A percentile compares a stretch with the other conserved stretches of the same genome.
Conservation (phyloP, 1,284 basidiomycete species). For the Heliocybe sulcata region DNA sequence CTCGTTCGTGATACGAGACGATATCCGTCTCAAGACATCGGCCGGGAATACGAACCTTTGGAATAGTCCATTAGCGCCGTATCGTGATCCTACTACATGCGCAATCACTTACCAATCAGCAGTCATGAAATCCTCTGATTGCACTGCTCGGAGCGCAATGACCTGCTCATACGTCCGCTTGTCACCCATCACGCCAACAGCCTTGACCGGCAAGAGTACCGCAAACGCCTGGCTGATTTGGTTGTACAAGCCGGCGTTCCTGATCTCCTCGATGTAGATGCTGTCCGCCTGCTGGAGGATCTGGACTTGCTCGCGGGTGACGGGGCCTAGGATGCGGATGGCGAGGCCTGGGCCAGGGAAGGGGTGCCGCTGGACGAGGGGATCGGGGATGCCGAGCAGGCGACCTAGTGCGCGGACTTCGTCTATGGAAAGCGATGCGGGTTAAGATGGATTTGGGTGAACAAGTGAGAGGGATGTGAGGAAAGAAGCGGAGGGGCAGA, state of each 20-base stretch:
- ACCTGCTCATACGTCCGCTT: slow-evolving; percentile 93
- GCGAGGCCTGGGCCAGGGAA: slow-evolving; percentile 99
- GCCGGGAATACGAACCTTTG: slow-evolving; percentile 91
- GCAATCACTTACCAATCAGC: slow-evolving; percentile 71
- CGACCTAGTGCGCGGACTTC: slow-evolving; percentile 94
- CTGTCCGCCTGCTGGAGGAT: slow-evolving; percentile 93
- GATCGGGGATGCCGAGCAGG: slow-evolving; percentile 86
- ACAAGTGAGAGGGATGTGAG: neutral
- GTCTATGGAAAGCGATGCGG: slow-evolving; percentile 41
- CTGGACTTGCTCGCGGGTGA: slow-evolving; percentile 88
- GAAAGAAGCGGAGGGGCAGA: slow-evolving; percentile 13
- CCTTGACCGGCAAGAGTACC: slow-evolving; percentile 92
- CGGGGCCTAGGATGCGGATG: slow-evolving; percentile 96
- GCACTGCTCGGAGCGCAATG: slow-evolving; percentile 85
- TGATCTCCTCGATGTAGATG: slow-evolving; percentile 98
- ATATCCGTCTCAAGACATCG: slow-evolving; percentile 85
- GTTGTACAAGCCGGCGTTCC: slow-evolving; percentile 87
- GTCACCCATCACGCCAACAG: slow-evolving; percentile 98
- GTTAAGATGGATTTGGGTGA: neutral
- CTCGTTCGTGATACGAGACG: slow-evolving; percentile 97
- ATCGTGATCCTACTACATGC: neutral
- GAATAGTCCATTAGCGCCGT: slow-evolving; percentile 2
- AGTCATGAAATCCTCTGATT: slow-evolving; percentile 96
- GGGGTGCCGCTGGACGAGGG: slow-evolving; percentile 95
- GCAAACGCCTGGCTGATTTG: slow-evolving; percentile 97